Evolutionary conservation across 768 basidiomycete genomes (phyloP).

Genomic region (Asterophora lycoperdoides): DNA sequence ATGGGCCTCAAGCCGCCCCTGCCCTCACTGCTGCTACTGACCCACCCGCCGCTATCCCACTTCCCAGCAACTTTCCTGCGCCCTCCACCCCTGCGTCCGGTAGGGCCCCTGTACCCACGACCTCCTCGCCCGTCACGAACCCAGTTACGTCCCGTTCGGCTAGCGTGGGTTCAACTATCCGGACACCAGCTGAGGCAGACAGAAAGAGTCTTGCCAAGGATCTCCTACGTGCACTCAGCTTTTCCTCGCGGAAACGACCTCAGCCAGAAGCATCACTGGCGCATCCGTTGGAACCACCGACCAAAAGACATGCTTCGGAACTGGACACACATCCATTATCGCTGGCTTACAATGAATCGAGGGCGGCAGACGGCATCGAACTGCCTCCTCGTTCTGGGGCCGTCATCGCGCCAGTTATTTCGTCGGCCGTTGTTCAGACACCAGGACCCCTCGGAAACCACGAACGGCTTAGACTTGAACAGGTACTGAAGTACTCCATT

Average conservation of each 20-base stretch:
- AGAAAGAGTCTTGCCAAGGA: constrained; percentile 52
- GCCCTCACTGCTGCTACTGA: no score
- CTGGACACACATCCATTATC: neutral
- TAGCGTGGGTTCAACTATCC: constrained; percentile 3
- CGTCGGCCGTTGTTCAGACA: neutral
- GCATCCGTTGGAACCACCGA: constrained; percentile 5
- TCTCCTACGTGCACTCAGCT: constrained; percentile 49
- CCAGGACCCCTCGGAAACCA: neutral
- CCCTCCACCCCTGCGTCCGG: neutral
- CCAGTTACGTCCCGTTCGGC: neutral
- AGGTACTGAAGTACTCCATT: neutral
- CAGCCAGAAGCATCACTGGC: constrained; percentile 4
- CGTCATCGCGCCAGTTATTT: no score
- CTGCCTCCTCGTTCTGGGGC: neutral
- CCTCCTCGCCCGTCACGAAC: neutral
- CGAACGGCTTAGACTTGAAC: neutral
- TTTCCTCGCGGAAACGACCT: constrained; percentile 21
- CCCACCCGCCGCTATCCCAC: no score
- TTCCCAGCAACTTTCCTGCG: neutral
- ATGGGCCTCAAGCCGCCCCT: no score
- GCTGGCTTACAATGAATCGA: neutral
- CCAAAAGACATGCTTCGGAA: constrained; percentile 11
- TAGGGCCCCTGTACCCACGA: neutral
- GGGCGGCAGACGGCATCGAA: neutral
- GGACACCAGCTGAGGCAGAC: constrained; percentile 41